Evolutionary conservation across 192 early-diverging fungal genomes (phyloP).

Genomic region (Coemansia reversa): DNA sequence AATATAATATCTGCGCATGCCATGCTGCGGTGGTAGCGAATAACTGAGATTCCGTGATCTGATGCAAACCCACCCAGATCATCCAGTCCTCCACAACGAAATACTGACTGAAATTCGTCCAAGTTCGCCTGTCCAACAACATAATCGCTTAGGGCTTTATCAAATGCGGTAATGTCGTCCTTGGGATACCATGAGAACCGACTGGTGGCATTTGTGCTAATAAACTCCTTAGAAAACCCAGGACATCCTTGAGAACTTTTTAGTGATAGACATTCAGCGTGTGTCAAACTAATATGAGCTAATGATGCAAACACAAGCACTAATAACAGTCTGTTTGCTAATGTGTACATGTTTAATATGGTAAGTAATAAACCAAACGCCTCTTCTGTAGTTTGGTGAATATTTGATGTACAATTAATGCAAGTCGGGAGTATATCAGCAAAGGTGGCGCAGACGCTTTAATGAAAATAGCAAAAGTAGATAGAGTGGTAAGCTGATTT

Average conservation of each 20-base stretch:
- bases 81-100: conserved; percentile 49
- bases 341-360: conserved; percentile 6
- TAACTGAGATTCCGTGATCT: conserved; percentile 41
- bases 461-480: too few relatives aligned
- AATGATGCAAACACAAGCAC: conserved; percentile 13
- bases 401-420: too few relatives aligned
- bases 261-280: conserved; percentile 36
- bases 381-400: neutral
- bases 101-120: conserved; percentile 53
- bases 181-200: conserved; percentile 51
- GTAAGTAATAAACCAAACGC: neutral
- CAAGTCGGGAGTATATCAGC: too few relatives aligned
- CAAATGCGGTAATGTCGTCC: conserved; percentile 45
- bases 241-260: conserved; percentile 47
- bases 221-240: conserved; percentile 39
- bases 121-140: conserved; percentile 40
- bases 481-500: too few relatives aligned
- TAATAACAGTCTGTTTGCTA: conserved; percentile 12
- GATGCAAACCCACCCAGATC: conserved; percentile 46
- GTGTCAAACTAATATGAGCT: neutral
- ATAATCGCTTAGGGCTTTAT: conserved; percentile 51
- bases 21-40: conserved; percentile 53
- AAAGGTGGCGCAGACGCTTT: too few relatives aligned
- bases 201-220: conserved; percentile 48
- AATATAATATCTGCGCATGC: conserved; percentile 49